phyloP scores from a whole-genome alignment of 192 early-diverging fungal genomes.

The Backusella tuberculispora region DNA sequence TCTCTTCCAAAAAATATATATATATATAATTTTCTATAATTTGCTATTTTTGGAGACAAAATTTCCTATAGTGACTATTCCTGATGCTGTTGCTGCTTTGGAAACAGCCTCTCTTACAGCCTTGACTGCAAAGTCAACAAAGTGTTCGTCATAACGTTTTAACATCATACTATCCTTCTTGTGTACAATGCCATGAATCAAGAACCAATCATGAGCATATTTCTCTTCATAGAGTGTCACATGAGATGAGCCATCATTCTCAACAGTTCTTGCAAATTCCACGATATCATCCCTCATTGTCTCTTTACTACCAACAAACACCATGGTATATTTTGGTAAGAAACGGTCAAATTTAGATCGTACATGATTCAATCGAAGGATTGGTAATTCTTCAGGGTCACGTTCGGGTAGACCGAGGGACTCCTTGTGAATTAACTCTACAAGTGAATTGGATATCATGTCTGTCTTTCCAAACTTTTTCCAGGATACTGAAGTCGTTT shows the following conservation, averaged over 20 bases:
- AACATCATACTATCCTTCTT: slow-evolving; percentile 34
- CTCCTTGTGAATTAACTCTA: slow-evolving; percentile 34
- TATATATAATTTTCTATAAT: no score
- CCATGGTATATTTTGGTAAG: slow-evolving; percentile 30
- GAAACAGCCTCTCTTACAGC: slow-evolving; percentile 11
- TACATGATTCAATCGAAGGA: slow-evolving; percentile 24
- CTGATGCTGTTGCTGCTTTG: no score
- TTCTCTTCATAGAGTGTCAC: slow-evolving; percentile 26
- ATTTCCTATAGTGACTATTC: no score
- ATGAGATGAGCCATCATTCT: slow-evolving; percentile 8
- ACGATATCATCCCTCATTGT: slow-evolving; percentile 36
- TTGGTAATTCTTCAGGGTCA: neutral
- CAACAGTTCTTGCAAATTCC: slow-evolving; percentile 18
- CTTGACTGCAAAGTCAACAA: slow-evolving; percentile 29
- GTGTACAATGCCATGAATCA: slow-evolving; percentile 39
- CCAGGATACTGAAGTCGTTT: slow-evolving; percentile 36
- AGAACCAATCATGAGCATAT: slow-evolving; percentile 44
- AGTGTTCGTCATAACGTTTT: slow-evolving; percentile 25
- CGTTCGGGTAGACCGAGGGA: slow-evolving; percentile 6
- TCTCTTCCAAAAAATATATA: no score
- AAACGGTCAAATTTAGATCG: slow-evolving; percentile 18
- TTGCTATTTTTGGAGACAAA: no score
- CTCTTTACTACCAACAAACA: slow-evolving; percentile 35
- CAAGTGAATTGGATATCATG: slow-evolving; percentile 18
- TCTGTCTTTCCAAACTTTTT: slow-evolving; percentile 28